Base-by-base conservation (phyloP, 495 filamentous ascomycete genomes). In the Penicillium arizonense region DNA sequence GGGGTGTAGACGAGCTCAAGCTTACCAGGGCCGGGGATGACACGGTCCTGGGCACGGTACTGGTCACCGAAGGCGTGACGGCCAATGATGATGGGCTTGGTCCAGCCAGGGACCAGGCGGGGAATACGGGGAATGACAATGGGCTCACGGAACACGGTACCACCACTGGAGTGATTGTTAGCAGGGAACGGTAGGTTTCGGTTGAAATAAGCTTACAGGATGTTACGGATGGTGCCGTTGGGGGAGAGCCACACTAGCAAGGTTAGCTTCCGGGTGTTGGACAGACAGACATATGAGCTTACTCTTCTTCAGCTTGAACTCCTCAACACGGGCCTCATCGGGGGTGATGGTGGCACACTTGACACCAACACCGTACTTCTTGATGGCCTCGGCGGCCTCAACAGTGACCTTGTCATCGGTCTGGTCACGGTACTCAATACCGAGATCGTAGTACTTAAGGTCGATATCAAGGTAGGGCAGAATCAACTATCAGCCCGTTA, bases 331-430 rank as follows among this genome's bases (percentile, higher is more conserved):
- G 49, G 84, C 88, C 78, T 98, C 92, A 72, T 98, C 94, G 18
- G 94, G 94, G 50, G 94, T 98, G 77, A 98, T 98, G 66, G 94
- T 98, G 50, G 94, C 94, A 73, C 94, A 98, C 82, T 98, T 98
- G 73, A 98, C 90, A 72, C 94, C 94, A 46, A 98, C 94, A 44
- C 86, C 88, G 80, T 97, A 96, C 80, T 96, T 95, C 82, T 96
- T 91, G 77, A 97, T 97, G 24, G 94, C 94, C 76, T 96, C 92
- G 38, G 94, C 94, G 47, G 91, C 87, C 63, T 97, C 93, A 57
- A 89, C 62, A 46, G 94, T 98, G 70, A 98, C 92, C 77, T 96
- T 78, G 72, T 98, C 94, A 64, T 96, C 85, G 65, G 94, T 98
- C 79, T 95, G 70, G 67, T 98, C 92, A 68, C 94, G 89, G 79